Evolutionary conservation across 2,329 filamentous ascomycete species (phyloP), one percentile per base, ranked within the genome.

Genomic region (Stagonosporopsis cucurbitacearum): DNA sequence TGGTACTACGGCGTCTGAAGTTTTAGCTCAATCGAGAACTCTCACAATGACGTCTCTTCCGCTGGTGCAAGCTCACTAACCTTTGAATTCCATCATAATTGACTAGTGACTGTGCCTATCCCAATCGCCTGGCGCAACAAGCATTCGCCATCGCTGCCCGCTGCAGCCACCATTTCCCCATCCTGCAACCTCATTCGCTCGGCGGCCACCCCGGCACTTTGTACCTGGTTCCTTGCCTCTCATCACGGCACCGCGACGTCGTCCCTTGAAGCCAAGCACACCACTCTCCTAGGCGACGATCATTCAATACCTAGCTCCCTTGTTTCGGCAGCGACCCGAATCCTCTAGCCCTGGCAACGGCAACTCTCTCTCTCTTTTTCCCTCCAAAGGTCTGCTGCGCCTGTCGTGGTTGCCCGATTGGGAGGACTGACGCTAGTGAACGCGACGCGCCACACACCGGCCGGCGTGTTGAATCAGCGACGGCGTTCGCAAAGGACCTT

Each of bases 401-500:
- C 36, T 37, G 17, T 25, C 20, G 28, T 13, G 22, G 23, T 42
- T 43, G 22, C 50, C 50, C 48, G 23, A 36, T 45, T 45, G 13
- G 49, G 53, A 8, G 17, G 6, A n/a, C n/a, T n/a, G n/a, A 15
- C 8, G 26, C 20, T 22, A 19, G 17, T 28, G 33, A 30, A 30
- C 22, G 36, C 35, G 28, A 6, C 8, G 13, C 35, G 9, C 12
- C 33, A 59, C 75, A 52, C n/a, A n/a, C n/a, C n/a, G n/a, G n/a
- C 80, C 12, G 60, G 68, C 7, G n/a, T 32, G 28, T 8, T 12
- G 17, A 36, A 11, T 9, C 12, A 22, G 13, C 20, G 11, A 4
- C 37, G 9, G n/a, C n/a, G n/a, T n/a, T n/a, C n/a, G n/a, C n/a
- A n/a, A n/a, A n/a, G n/a, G n/a, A n/a, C n/a, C n/a, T n/a, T n/a